These are phyloP conservation scores for Phytophthora multivora DNA, from an alignment of 352 stramenopile genomes.

Conservation along the genomic window DNA sequence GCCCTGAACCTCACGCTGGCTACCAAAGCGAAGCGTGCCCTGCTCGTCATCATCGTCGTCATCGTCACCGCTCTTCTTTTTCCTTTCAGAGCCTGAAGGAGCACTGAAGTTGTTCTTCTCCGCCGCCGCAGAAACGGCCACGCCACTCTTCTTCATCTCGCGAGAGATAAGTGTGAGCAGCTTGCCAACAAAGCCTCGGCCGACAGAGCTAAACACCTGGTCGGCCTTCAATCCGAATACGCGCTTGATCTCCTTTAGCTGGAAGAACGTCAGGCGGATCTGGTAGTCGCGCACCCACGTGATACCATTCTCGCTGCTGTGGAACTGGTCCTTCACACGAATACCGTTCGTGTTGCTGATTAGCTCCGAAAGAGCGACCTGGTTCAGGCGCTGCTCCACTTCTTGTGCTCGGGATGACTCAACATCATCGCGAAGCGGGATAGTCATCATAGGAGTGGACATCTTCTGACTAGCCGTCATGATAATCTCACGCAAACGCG, in stretches of 20 bases:
- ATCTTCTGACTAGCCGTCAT: conserved; percentile 99
- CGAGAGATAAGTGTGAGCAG: conserved; percentile 94
- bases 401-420: conserved; percentile 60
- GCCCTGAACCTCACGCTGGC: conserved; percentile 76
- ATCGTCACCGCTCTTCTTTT: conserved; percentile 64
- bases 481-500: conserved; percentile 99
- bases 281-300: conserved; percentile 97
- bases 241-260: conserved; percentile 93
- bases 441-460: conserved; percentile 98
- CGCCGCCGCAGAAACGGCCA: conserved; percentile 54
- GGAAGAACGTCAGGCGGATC: conserved; percentile 95
- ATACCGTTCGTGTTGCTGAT: conserved; percentile 93
- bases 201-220: conserved; percentile 91
- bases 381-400: conserved; percentile 91
- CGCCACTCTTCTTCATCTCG: conserved; percentile 93
- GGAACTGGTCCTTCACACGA: conserved; percentile 91
- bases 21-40: conserved; percentile 85
- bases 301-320: conserved; percentile 87
- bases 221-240: conserved; percentile 96
- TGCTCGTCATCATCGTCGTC: conserved; percentile 91
- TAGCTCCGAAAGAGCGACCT: conserved; percentile 93
- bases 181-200: conserved; percentile 90
- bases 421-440: conserved; percentile 88
- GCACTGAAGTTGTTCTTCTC: conserved; percentile 55
- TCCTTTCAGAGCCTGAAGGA: conserved; percentile 30